Conservation (phyloP, 257 asterid genomes). For the Fraxinus cuspidata region DNA sequence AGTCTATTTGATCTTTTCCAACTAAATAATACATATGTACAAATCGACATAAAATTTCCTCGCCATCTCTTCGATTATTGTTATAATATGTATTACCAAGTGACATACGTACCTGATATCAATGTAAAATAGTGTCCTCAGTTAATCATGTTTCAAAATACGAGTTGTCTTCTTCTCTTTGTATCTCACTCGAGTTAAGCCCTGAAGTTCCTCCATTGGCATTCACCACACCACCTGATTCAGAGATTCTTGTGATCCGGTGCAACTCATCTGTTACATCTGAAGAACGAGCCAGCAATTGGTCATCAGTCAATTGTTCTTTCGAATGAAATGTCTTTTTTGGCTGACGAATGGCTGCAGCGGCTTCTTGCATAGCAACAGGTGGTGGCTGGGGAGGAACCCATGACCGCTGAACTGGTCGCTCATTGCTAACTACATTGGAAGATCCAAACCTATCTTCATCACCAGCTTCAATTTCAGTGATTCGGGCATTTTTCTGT, state of each 20-base stretch:
- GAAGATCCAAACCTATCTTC: conserved; percentile 45
- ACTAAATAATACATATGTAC: background rate
- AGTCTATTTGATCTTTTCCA: background rate
- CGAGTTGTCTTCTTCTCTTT: conserved; percentile 46
- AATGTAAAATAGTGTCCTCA: conserved; percentile 16
- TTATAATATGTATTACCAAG: conserved; percentile 3
- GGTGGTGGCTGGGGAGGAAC: conserved; percentile 98
- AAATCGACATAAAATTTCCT: background rate
- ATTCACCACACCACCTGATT: conserved; percentile 64
- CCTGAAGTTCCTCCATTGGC: conserved; percentile 46
- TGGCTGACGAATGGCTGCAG: conserved; percentile 95
- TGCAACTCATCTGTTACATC: conserved; percentile 66
- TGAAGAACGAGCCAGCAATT: conserved; percentile 51
- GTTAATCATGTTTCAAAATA: conserved; percentile 33
- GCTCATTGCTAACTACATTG: conserved; percentile 32
- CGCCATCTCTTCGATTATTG: conserved; percentile 2
- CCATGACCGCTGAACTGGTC: conserved; percentile 72
- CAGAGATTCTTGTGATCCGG: conserved; percentile 69
- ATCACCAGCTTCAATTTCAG: conserved; percentile 60
- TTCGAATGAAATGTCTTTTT: conserved; percentile 54
- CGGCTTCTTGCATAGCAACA: conserved; percentile 89
- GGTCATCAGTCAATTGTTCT: conserved; percentile 64
- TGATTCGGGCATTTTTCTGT: conserved; percentile 53
- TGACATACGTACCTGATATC: background rate
- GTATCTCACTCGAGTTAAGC: conserved; percentile 41